These are phyloP conservation scores for Scytalidium sp. DNA, from an alignment of 2,329 filamentous ascomycete genomes.

Conservation along the genomic window DNA sequence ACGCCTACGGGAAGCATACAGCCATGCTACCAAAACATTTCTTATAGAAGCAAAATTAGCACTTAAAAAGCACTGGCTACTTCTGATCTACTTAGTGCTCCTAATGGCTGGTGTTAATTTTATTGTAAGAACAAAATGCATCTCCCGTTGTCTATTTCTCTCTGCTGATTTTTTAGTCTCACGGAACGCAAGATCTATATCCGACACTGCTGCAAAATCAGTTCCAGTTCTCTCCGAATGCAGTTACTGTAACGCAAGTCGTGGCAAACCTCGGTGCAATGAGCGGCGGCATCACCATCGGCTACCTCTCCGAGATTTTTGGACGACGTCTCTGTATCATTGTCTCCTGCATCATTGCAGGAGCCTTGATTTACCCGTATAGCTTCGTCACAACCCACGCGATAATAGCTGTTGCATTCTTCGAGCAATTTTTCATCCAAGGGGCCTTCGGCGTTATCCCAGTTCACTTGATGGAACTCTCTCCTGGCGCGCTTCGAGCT, in stretches of 20 bases:
- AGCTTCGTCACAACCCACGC: slow-evolving; percentile 58
- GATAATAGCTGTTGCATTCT: slow-evolving; percentile 76
- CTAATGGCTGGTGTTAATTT: slow-evolving; percentile 81
- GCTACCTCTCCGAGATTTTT: slow-evolving; percentile 63
- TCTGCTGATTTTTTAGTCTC: not conserved
- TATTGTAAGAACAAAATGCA: slow-evolving; percentile 42
- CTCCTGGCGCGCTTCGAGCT: slow-evolving; percentile 56
- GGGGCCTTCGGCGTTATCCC: slow-evolving; percentile 59
- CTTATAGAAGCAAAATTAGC: slow-evolving; percentile 72
- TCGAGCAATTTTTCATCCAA: slow-evolving; percentile 73
- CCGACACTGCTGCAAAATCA: slow-evolving; percentile 54
- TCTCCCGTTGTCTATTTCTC: slow-evolving; percentile 38
- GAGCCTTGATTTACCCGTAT: slow-evolving; percentile 77
- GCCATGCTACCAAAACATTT: slow-evolving; percentile 62
- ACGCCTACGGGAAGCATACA: slow-evolving; percentile 54
- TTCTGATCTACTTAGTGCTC: slow-evolving; percentile 76
- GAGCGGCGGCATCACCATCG: slow-evolving; percentile 59
- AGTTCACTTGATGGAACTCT: slow-evolving; percentile 62
- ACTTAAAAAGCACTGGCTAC: slow-evolving; percentile 70
- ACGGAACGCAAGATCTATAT: slow-evolving; percentile 41
- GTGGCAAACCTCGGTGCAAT: slow-evolving; percentile 68
- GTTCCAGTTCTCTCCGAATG: slow-evolving; percentile 29
- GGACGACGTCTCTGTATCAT: slow-evolving; percentile 67
- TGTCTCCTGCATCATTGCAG: slow-evolving; percentile 55
- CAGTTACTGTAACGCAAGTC: slow-evolving; percentile 64